A percentile compares a stretch with the other conserved stretches of the same genome.
Evolutionary conservation across 2,329 filamentous ascomycete genomes (phyloP).

Genomic region (Incumbomyces delicatus): DNA sequence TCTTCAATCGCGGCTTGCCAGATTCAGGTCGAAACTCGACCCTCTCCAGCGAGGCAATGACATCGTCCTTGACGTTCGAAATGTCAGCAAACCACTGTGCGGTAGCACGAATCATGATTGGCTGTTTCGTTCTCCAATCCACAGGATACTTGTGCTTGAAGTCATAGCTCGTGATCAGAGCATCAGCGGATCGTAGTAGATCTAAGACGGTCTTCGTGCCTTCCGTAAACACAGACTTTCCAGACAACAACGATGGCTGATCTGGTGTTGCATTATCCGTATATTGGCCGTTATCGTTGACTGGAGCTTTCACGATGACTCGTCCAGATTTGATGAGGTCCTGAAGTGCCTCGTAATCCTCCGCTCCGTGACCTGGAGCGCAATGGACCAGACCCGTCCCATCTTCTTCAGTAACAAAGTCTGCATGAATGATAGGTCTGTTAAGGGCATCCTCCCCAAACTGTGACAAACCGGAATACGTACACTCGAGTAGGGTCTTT

Average conservation of each 20-base stretch:
- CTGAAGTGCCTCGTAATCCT: slow-evolving; percentile 73
- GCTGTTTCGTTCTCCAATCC: slow-evolving; percentile 92
- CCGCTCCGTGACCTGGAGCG: slow-evolving; percentile 90
- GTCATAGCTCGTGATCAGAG: slow-evolving; percentile 59
- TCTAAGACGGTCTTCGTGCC: slow-evolving; percentile 62
- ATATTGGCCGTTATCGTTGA: slow-evolving; percentile 72
- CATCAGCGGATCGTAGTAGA: slow-evolving; percentile 49
- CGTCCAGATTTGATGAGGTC: slow-evolving; percentile 13
- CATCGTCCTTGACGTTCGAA: slow-evolving; percentile 64
- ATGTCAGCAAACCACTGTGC: slow-evolving; percentile 98
- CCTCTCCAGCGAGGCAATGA: slow-evolving; percentile 57
- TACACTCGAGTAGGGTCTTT: slow-evolving; percentile 47
- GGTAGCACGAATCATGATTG: slow-evolving; percentile 82
- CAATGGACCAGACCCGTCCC: slow-evolving; percentile 92
- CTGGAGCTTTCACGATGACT: slow-evolving; percentile 48
- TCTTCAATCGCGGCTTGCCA: slow-evolving; percentile 65
- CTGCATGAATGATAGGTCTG: slow-evolving; percentile 68
- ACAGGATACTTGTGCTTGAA: slow-evolving; percentile 93
- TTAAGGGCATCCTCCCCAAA: slow-evolving; percentile 51
- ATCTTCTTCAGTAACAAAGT: slow-evolving; percentile 83
- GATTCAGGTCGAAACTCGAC: slow-evolving; percentile 71
- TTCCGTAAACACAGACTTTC: slow-evolving; percentile 60
- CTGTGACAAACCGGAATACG: slow-evolving; percentile 57
- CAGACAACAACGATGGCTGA: slow-evolving; percentile 56
- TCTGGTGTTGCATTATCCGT: slow-evolving; percentile 69